Percentiles rank a stretch among this genome's conserved stretches.
These are phyloP conservation scores for Stropharia rugosoannulata DNA, from an alignment of 768 basidiomycete genomes.

Conservation along the genomic window DNA sequence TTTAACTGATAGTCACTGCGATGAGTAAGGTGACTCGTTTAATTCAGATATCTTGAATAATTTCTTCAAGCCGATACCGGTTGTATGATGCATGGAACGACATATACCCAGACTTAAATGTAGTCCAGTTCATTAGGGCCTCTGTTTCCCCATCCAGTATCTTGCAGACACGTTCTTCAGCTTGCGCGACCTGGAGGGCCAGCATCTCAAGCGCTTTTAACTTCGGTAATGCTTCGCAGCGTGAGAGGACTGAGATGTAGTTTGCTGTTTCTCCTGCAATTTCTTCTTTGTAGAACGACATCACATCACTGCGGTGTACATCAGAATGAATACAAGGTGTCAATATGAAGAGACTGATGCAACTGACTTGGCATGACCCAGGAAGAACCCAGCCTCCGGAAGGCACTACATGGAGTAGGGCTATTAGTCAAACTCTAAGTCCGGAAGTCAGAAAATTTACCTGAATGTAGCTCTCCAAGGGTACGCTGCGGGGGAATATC, in stretches of 20 bases:
- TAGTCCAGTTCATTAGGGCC: slow-evolving; percentile 13
- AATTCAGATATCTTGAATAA: background rate
- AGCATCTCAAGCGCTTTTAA: slow-evolving; percentile 22
- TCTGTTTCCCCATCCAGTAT: slow-evolving; percentile 19
- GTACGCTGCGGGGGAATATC: slow-evolving; percentile 31
- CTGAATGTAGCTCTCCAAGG: slow-evolving; percentile 26
- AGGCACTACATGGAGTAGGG: background rate
- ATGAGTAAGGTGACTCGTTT: too few species aligned
- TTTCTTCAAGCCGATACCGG: slow-evolving; percentile 23
- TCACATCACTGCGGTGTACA: slow-evolving; percentile 34
- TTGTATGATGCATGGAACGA: slow-evolving; percentile 22
- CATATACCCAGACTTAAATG: slow-evolving; percentile 24
- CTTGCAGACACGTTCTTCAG: slow-evolving; percentile 8
- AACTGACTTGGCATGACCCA: slow-evolving; percentile 1
- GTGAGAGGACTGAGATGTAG: slow-evolving; percentile 30
- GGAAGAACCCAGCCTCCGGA: background rate
- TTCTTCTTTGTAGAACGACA: slow-evolving; percentile 43
- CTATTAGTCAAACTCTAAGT: too few species aligned
- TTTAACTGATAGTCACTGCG: too few species aligned
- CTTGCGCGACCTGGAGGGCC: slow-evolving; percentile 21
- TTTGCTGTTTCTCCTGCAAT: slow-evolving; percentile 30
- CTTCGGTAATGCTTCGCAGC: slow-evolving; percentile 20
- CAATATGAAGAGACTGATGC: too few species aligned
- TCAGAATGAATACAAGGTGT: background rate
- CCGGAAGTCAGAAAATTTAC: background rate